These are phyloP conservation scores for Heracleum sosnowskyi DNA, from an alignment of 129 eudicot species.

Conservation along the genomic window DNA sequence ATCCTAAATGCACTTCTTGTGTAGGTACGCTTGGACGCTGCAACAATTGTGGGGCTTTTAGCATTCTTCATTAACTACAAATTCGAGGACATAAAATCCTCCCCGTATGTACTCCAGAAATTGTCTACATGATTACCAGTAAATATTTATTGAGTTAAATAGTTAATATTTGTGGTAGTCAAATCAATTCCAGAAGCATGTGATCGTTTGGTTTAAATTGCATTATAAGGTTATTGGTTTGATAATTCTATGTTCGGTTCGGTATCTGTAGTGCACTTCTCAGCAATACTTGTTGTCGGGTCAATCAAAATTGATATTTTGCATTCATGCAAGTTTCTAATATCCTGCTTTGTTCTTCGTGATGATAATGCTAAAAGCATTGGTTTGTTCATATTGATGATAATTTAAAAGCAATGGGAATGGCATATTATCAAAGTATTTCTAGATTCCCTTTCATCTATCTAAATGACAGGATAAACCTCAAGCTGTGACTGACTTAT, in stretches of 20 bases:
- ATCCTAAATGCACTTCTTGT: conserved; percentile 9
- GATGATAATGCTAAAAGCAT: too few relatives aligned
- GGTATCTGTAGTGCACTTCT: not conserved
- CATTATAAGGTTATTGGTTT: not conserved
- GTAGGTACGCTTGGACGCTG: conserved; percentile 94
- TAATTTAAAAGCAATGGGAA: not conserved
- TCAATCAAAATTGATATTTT: not conserved
- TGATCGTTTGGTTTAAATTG: not conserved
- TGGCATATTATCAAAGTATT: not conserved
- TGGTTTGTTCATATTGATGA: too few relatives aligned
- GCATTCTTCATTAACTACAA: conserved; percentile 94
- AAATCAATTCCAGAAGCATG: not conserved
- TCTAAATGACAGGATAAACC: not conserved
- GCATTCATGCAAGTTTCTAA: not conserved
- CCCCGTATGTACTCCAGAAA: conserved; percentile 59
- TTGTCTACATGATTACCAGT: not conserved
- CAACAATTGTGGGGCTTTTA: conserved; percentile 77
- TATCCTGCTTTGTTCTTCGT: not conserved
- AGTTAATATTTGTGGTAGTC: not conserved
- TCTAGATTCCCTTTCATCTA: not conserved
- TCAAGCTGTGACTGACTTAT: not conserved
- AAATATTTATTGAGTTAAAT: not conserved
- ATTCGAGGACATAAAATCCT: conserved; percentile 66
- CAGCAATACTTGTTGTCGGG: not conserved
- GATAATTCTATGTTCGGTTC: not conserved